Conservation (phyloP, 2,329 filamentous ascomycete genomes). For the Fonsecaea nubica region DNA sequence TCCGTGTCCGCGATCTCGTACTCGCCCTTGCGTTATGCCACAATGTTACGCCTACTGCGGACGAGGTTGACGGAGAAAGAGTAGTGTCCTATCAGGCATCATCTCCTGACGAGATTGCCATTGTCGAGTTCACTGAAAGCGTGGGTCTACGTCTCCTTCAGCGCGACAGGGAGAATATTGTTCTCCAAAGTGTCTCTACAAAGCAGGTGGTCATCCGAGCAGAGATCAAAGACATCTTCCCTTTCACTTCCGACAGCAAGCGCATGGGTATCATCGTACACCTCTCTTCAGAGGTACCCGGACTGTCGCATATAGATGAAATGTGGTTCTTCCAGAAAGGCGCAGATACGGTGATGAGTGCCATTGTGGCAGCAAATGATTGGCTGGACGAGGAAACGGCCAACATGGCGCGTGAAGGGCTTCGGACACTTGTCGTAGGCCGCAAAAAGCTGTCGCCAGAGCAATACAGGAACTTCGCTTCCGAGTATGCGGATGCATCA, state of each 20-base stretch:
- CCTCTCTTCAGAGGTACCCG: slow-evolving; percentile 66
- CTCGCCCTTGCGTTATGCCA: slow-evolving; percentile 92
- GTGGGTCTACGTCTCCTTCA: slow-evolving; percentile 84
- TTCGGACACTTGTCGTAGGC: slow-evolving; percentile 94
- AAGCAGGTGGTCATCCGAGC: slow-evolving; percentile 80
- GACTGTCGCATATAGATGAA: slow-evolving; percentile 65
- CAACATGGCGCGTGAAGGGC: slow-evolving; percentile 98
- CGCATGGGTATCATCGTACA: slow-evolving; percentile 97
- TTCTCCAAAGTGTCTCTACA: slow-evolving; percentile 76
- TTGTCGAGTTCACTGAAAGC: slow-evolving; percentile 92
- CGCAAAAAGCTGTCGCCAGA: slow-evolving; percentile 79
- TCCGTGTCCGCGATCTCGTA: slow-evolving; percentile 89
- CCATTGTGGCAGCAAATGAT: slow-evolving; percentile 93
- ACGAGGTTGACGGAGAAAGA: slow-evolving; percentile 78
- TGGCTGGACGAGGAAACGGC: slow-evolving; percentile 98
- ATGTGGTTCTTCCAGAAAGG: slow-evolving; percentile 99
- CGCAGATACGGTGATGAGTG: slow-evolving; percentile 96
- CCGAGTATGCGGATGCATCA: slow-evolving; percentile 77
- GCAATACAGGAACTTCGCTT: slow-evolving; percentile 81
- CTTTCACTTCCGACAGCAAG: slow-evolving; percentile 97
- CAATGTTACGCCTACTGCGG: slow-evolving; percentile 91
- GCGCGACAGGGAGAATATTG: slow-evolving; percentile 85
- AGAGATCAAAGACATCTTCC: slow-evolving; percentile 90
- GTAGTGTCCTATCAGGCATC: slow-evolving; percentile 93
- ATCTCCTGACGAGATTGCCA: slow-evolving; percentile 96